phyloP scores from a whole-genome alignment of 768 basidiomycete genomes.

The Boletales sp. region DNA sequence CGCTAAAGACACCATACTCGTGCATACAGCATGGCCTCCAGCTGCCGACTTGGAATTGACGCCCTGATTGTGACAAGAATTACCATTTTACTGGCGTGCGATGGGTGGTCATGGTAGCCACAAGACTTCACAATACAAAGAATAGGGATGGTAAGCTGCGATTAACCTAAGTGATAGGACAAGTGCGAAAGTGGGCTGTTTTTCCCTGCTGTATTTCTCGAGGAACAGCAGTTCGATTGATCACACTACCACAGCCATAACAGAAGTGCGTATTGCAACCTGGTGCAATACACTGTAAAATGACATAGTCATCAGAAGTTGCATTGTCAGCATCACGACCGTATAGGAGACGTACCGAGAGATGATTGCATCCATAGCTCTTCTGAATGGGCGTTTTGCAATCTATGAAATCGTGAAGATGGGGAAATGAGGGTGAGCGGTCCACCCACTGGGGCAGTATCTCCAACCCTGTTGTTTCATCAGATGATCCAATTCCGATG shows the following conservation, averaged over 20 bases:
- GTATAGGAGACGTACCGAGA: constrained; percentile 41
- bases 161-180: constrained; percentile 19
- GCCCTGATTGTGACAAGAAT: too few relatives aligned
- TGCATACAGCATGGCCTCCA: background rate
- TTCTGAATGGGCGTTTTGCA: constrained; percentile 53
- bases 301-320: background rate
- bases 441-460: constrained; percentile 50
- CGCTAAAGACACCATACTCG: constrained; percentile 2
- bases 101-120: background rate
- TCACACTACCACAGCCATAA: constrained; percentile 45
- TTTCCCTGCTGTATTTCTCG: constrained; percentile 31
- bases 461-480: constrained; percentile 57
- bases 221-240: constrained; percentile 37
- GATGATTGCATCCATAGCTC: constrained; percentile 52
- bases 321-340: background rate
- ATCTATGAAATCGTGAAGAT: constrained; percentile 22
- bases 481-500: constrained; percentile 48
- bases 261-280: constrained; percentile 60
- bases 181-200: constrained; percentile 32
- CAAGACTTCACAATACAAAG: background rate
- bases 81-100: too few relatives aligned
- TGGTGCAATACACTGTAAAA: constrained; percentile 47
- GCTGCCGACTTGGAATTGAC: background rate
- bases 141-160: too few relatives aligned
- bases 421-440: background rate